Evolutionary conservation across 495 filamentous ascomycete genomes (phyloP), one percentile per base, ranked within the genome.

Genomic region (Penicillium cinerascens): DNA sequence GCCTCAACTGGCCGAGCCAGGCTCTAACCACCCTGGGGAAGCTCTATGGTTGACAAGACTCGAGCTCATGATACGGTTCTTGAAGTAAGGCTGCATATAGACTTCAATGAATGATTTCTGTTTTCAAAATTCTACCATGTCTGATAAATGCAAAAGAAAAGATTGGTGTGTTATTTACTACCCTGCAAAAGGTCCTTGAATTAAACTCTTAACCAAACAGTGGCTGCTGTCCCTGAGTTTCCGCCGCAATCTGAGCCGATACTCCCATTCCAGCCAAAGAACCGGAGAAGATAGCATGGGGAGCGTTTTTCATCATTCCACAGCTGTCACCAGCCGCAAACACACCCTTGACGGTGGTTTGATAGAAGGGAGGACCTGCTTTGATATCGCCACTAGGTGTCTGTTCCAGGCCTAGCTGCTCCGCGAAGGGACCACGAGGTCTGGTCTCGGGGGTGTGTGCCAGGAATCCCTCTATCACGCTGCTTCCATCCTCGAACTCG

Each of bases 321-420:
- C 25, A 27, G 25, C 25, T 27, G 47, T 76, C 76, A 23, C 76
- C 75, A 0, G 49, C 68, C 2, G 64, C 74, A 66, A 76, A 78
- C 0, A 68, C 63, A 1, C 73, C 74, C 1, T 40, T n/a, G 15
- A 69, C 51, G 36, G 42, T 71, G 2, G 73, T 70, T 42, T 73
- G 61, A 42, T 64, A 43, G 44, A 71, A 74, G 0, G 66, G 65
- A 16, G 42, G 39, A 0, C 26, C 51, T 0, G 60, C 57, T 44
- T 73, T 60, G 17, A 76, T 56, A 29, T 68, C 63, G 7, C 68
- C 67, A 9, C 17, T 29, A 3, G 46, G 27, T 2, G 61, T 64
- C 18, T 64, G 37, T 27, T 73, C 59, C 16, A 78, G 47, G 1
- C 54, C 64, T 7, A 77, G 54, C 44, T 71, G 60, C 39, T 69